Evolutionary conservation across 2,329 filamentous ascomycete species (phyloP), one percentile per base, ranked within the genome.

Genomic region (Coniochaeta sp.): DNA sequence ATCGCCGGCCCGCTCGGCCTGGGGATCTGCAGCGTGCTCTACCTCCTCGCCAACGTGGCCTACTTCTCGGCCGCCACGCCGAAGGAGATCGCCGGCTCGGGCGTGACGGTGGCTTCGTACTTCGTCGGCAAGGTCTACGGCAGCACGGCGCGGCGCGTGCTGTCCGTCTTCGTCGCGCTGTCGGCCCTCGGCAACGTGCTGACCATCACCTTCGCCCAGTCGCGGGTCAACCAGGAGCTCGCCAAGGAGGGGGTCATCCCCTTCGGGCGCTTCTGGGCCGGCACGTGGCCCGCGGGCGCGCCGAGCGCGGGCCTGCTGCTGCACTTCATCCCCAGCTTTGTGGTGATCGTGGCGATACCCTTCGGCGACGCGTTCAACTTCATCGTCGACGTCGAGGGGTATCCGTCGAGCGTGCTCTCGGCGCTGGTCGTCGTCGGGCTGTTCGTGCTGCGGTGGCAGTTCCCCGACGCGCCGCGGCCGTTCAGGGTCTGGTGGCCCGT

Each of bases 171-270:
- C 58, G 83, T 88, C 0, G 83, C 83, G 0, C 68, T 88, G 36
- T 85, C 81, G 57, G 85, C 85, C 63, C 66, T 87, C 55, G 85
- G 85, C 7, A 87, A 87, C 58, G 82, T 88, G 0, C 72, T 88
- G 9, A 81, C 82, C 22, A 79, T 86, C 54, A 84, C 79, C 61
- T 87, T 86, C 63, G 79, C 82, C 0, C 81, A 85, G 58, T 72
- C 83, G 0, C 77, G 83, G 1, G 63, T 86, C 9, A 86, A 84
- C 65, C 83, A 86, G 63, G 87, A 89, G 69, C 76, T 90, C 30
- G 88, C 83, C 2, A 89, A 89, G 67, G 87, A 90, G 66, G 86
- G 86, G 0, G 73, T 90, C n/a, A 68, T 90, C 6, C 87, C 88
- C 0, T 85, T 80, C 56, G 85, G 82, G 60, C 77, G 79, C 1